Evolutionary conservation across 2,329 filamentous ascomycete species (phyloP), one percentile per base, ranked within the genome.

Genomic region (Penicillium psychrosexuale): DNA sequence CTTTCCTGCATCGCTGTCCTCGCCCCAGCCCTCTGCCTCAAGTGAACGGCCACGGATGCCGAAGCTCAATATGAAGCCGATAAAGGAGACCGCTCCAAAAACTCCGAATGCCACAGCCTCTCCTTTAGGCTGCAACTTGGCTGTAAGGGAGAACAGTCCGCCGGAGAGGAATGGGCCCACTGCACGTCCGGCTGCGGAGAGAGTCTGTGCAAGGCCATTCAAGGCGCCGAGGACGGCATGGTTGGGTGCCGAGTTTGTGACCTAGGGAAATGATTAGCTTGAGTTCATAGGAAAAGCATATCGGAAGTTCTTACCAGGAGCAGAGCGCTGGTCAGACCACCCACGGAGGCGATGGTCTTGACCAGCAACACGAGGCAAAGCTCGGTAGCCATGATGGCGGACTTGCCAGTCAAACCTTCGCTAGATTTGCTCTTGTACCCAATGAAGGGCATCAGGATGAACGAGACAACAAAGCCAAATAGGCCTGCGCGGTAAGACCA

Each of bases 191-290:
- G 90, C 90, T 0, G 94, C 94, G 0, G 91, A 96, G 0, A 99
- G 84, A 0, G 91, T 96, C 73, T 99, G 94, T 0, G 94, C 94
- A 31, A 97, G 82, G 9, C 94, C 94, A 67, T 99, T 97, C 27
- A 99, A 80, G 0, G 90, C 91, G 3, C 94, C 94, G 0, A 99
- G 82, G 0, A 90, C 91, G 5, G 88, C 86, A 71, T 93, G 84
- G 8, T 92, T 91, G 0, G 91, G 90, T 0, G 91, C 90, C 1
- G 90, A 95, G 66, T 99, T 99, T 36, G 91, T 97, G 62, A 99
- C 92, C 89, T 93, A 59, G 27, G 5, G 47, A 24, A 36, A 33
- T 34, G 28, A 15, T 27, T 49, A 52, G 51, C 17, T 27, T 36
- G 12, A 11, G 36, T 17, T 8, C 17, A 37, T 8, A 42, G 19